These are phyloP conservation scores for Pythium dissotocum DNA, from an alignment of 352 stramenopile species.

Conservation along the genomic window DNA sequence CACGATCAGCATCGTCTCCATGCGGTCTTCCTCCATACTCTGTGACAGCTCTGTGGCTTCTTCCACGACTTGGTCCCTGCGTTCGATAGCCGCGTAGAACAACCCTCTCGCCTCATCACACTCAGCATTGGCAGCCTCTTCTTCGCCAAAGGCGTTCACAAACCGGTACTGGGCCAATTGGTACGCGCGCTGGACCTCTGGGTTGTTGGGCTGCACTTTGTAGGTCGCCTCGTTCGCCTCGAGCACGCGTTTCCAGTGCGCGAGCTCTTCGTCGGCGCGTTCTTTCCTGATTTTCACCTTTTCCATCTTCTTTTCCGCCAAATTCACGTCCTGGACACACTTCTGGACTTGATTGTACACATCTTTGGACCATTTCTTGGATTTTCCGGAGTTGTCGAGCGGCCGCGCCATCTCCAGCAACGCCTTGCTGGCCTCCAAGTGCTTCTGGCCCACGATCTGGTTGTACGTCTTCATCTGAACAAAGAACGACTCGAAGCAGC, in stretches of 20 bases:
- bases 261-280: slow-evolving; percentile 63
- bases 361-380: slow-evolving; percentile 73
- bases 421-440: slow-evolving; percentile 74
- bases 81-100: slow-evolving; percentile 67
- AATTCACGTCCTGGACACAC: slow-evolving; percentile 67
- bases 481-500: slow-evolving; percentile 80
- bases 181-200: slow-evolving; percentile 69
- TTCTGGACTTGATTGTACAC: slow-evolving; percentile 81
- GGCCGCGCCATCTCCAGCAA: slow-evolving; percentile 77
- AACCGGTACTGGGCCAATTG: slow-evolving; percentile 65
- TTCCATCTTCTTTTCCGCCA: slow-evolving; percentile 81
- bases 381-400: slow-evolving; percentile 73
- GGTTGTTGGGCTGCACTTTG: slow-evolving; percentile 76
- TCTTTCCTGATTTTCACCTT: slow-evolving; percentile 62
- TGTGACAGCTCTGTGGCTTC: slow-evolving; percentile 77
- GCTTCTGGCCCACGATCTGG: slow-evolving; percentile 72
- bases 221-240: slow-evolving; percentile 83
- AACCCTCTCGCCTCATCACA: slow-evolving; percentile 58
- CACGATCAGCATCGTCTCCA: slow-evolving; percentile 85
- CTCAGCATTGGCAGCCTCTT: slow-evolving; percentile 54
- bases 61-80: slow-evolving; percentile 80
- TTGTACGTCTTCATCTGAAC: slow-evolving; percentile 80
- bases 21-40: slow-evolving; percentile 78
- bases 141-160: slow-evolving; percentile 61
- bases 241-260: slow-evolving; percentile 75